phyloP scores from a whole-genome alignment of 2,329 filamentous ascomycete genomes.

The Pochonia chlamydosporia region DNA sequence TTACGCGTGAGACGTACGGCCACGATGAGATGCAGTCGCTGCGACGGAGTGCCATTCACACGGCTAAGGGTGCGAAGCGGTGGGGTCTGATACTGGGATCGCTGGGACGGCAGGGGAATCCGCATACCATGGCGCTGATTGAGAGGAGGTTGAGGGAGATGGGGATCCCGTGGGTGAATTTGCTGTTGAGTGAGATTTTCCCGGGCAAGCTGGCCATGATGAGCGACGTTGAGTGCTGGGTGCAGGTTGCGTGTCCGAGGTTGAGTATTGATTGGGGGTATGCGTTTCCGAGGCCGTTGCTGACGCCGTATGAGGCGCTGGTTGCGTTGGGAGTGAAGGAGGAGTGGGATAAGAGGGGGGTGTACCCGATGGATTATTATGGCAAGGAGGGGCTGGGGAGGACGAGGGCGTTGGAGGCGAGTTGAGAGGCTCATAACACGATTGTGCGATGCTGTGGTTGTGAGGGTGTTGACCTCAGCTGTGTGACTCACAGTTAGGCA shows the following conservation, averaged over 20 bases:
- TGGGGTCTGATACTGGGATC: conserved; percentile 95
- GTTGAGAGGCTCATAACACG: too few species aligned
- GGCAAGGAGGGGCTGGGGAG: conserved; percentile 84
- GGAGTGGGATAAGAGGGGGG: conserved; percentile 54
- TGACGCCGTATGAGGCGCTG: conserved; percentile 93
- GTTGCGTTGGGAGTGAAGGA: conserved; percentile 77
- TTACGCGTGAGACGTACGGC: conserved; percentile 87
- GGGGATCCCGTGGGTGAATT: conserved; percentile 75
- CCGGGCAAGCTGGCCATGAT: conserved; percentile 92
- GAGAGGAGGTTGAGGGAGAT: conserved; percentile 67
- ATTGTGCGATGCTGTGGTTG: too few species aligned
- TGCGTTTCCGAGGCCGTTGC: conserved; percentile 78
- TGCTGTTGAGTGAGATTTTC: conserved; percentile 92
- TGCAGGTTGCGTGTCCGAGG: conserved; percentile 94
- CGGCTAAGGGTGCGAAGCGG: conserved; percentile 71
- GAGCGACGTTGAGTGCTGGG: conserved; percentile 93
- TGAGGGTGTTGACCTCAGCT: too few species aligned
- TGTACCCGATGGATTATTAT: conserved; percentile 99
- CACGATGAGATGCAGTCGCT: conserved; percentile 86
- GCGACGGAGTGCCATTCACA: conserved; percentile 68
- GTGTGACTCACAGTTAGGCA: too few species aligned
- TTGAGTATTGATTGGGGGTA: conserved; percentile 99
- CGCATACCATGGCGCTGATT: conserved; percentile 82
- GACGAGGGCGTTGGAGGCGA: conserved; percentile 46
- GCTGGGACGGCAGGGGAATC: conserved; percentile 90